These are phyloP conservation scores for Colletotrichum spinosum DNA, from an alignment of 2,329 filamentous ascomycete species.

Conservation along the genomic window DNA sequence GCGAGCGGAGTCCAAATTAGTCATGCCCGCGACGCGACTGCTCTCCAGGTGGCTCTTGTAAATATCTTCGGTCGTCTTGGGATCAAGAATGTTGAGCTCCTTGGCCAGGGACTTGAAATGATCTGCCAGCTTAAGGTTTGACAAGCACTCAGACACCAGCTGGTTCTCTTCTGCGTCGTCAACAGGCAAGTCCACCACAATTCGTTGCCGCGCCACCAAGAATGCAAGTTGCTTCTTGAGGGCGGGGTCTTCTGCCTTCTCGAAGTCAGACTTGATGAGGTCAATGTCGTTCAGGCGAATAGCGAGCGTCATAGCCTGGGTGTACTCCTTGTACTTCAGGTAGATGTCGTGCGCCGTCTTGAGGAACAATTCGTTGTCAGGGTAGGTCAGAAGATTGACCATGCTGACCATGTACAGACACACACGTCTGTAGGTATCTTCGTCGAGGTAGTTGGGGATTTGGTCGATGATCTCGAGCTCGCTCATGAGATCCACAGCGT, in stretches of 20 bases:
- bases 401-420: conserved; percentile 99
- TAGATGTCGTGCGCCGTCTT: conserved; percentile 94
- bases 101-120: conserved; percentile 95
- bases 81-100: conserved; percentile 95
- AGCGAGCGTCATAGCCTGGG: conserved; percentile 92
- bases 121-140: conserved; percentile 88
- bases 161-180: conserved; percentile 71
- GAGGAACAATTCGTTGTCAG: conserved; percentile 96
- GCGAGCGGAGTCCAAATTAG: conserved; percentile 93
- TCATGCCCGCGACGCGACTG: conserved; percentile 90
- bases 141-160: conserved; percentile 83
- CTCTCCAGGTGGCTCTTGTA: conserved; percentile 99
- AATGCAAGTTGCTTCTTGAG: conserved; percentile 95
- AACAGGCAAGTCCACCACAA: conserved; percentile 76
- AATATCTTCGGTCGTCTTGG: conserved; percentile 97
- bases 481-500: conserved; percentile 96
- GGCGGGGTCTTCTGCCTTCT: conserved; percentile 81
- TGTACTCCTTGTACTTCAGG: conserved; percentile 89
- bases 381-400: conserved; percentile 97
- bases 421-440: conserved; percentile 92
- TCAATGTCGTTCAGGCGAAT: conserved; percentile 91
- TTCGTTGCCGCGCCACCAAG: conserved; percentile 90
- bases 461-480: conserved; percentile 97
- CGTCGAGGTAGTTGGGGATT: conserved; percentile 89
- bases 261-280: conserved; percentile 85